These are phyloP conservation scores for Penicillium soppii DNA, from an alignment of 495 filamentous ascomycete genomes.

Conservation along the genomic window DNA sequence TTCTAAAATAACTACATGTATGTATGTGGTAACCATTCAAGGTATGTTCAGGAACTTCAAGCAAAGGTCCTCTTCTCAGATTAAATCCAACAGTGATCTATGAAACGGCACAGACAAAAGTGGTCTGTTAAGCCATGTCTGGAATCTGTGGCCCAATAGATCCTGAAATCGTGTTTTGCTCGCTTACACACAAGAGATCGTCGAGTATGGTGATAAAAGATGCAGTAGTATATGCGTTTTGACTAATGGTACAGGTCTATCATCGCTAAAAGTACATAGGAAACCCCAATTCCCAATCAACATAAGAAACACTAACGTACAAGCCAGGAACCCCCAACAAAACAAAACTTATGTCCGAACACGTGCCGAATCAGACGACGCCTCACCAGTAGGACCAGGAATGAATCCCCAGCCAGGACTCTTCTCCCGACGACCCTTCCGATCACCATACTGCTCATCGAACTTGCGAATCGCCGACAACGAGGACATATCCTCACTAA, in stretches of 20 bases:
- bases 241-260: slow-evolving; percentile 37
- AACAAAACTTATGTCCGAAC: slow-evolving; percentile 36
- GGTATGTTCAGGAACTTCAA: too few relatives aligned
- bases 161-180: too few relatives aligned
- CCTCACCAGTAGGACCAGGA: slow-evolving; percentile 23
- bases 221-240: slow-evolving; percentile 6
- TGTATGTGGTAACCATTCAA: too few relatives aligned
- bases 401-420: slow-evolving; percentile 45
- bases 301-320: not conserved
- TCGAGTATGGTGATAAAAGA: too few relatives aligned
- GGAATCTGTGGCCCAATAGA: too few relatives aligned
- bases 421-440: slow-evolving; percentile 69
- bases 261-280: slow-evolving; percentile 25
- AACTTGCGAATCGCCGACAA: slow-evolving; percentile 88
- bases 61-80: too few relatives aligned
- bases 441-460: slow-evolving; percentile 93
- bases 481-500: slow-evolving; percentile 90
- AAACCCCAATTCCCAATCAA: not conserved
- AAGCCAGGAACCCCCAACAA: not conserved
- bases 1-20: too few relatives aligned
- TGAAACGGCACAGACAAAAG: too few relatives aligned
- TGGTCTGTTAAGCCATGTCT: too few relatives aligned
- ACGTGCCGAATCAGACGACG: slow-evolving; percentile 32
- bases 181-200: too few relatives aligned
- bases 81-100: too few relatives aligned